Conservation (phyloP, 2,329 filamentous ascomycete genomes). For the Sphaerulina populicola region DNA sequence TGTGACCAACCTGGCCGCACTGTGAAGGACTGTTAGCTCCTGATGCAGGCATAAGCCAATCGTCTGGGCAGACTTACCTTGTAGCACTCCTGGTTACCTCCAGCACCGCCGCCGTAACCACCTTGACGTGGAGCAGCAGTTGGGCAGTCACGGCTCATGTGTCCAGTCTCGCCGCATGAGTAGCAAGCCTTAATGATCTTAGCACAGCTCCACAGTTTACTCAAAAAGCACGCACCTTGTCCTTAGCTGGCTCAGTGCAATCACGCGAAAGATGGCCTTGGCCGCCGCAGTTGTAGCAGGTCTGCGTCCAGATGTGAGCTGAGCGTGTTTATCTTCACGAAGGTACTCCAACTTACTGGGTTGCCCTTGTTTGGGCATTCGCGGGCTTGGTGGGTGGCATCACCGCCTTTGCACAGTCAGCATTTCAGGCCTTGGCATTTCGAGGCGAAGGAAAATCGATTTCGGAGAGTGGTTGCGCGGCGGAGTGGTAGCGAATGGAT, state of each 20-base stretch:
- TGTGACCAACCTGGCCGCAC: conserved; percentile 94
- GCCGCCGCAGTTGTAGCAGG: conserved; percentile 42
- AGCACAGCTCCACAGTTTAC: conserved; percentile 23
- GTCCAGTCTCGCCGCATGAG: conserved; percentile 71
- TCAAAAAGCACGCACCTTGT: conserved; percentile 51
- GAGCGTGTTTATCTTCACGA: conserved; percentile 21
- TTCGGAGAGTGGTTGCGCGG: not conserved
- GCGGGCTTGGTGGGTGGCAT: conserved; percentile 43
- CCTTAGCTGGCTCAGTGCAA: conserved; percentile 81
- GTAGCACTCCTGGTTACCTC: conserved; percentile 41
- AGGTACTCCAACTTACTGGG: conserved; percentile 18
- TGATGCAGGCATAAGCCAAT: not conserved
- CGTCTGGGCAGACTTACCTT: conserved; percentile 12
- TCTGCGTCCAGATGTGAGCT: conserved; percentile 28
- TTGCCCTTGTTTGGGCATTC: conserved; percentile 45
- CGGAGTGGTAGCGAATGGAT: not conserved
- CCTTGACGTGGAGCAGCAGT: conserved; percentile 41
- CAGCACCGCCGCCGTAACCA: conserved; percentile 40
- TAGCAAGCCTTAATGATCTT: conserved; percentile 35
- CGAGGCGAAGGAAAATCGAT: not conserved
- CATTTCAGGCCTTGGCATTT: conserved; percentile 11
- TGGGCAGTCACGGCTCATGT: conserved; percentile 82
- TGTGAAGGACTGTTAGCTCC: conserved; percentile 67
- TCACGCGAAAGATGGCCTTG: conserved; percentile 60
- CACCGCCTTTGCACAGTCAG: conserved; percentile 37